Conservation (phyloP, 306 rosid species). For the Cicer chorassanicum region DNA sequence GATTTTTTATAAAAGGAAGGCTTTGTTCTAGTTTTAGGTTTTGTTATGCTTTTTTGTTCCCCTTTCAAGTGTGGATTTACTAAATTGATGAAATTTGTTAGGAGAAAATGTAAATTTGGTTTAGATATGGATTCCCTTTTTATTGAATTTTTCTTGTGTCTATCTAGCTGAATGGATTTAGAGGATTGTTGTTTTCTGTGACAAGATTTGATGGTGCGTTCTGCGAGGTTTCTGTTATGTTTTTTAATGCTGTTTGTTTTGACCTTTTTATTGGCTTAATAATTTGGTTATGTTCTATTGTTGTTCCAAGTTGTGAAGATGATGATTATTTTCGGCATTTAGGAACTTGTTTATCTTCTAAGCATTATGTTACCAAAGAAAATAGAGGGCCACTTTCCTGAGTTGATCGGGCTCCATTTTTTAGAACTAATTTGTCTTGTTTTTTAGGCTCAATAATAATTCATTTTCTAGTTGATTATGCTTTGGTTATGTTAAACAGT, state of each 20-base stretch:
- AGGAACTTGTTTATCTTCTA: background rate
- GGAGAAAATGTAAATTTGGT: constrained; percentile 32
- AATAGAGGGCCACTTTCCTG: constrained; percentile 11
- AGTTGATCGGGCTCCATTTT: background rate
- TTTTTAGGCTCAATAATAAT: constrained; percentile 15
- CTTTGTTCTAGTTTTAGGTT: constrained; percentile 21
- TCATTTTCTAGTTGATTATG: constrained; percentile 8
- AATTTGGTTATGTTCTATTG: constrained; percentile 9
- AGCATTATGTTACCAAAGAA: constrained; percentile 21
- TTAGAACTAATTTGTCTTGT: background rate
- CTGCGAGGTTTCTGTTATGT: background rate
- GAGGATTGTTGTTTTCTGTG: constrained; percentile 9
- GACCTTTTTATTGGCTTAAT: constrained; percentile 24
- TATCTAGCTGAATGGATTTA: constrained; percentile 14
- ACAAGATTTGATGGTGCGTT: constrained; percentile 10
- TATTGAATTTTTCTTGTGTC: constrained; percentile 3
- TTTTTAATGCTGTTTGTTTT: constrained; percentile 23
- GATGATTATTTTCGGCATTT: background rate
- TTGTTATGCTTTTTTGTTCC: constrained; percentile 11
- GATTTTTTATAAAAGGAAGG: background rate
- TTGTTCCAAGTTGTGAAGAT: background rate
- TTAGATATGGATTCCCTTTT: background rate
- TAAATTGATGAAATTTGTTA: constrained; percentile 11
- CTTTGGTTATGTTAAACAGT: constrained; percentile 3
- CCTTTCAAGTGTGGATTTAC: constrained; percentile 25